These are phyloP conservation scores for Sideroxylon spinosum DNA, from an alignment of 179 eudicot species.

Conservation along the genomic window DNA sequence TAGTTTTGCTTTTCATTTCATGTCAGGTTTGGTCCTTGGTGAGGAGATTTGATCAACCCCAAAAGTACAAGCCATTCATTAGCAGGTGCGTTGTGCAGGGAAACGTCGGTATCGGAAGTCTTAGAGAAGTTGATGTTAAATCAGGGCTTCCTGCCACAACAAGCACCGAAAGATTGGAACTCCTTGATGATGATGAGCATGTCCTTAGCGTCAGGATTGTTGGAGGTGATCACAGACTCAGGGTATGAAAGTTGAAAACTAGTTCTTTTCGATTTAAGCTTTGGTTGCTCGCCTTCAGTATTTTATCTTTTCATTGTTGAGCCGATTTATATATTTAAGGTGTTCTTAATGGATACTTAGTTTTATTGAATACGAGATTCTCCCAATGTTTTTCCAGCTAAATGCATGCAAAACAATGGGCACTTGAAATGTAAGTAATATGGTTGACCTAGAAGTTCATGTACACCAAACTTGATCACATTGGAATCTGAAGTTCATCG, in stretches of 20 bases:
- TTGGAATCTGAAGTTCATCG: background rate
- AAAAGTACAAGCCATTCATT: constrained; percentile 42
- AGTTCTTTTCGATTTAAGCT: background rate
- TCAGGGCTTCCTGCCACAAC: constrained; percentile 49
- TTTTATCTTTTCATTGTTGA: background rate
- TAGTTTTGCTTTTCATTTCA: background rate
- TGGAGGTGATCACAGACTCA: constrained; percentile 45
- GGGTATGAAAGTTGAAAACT: constrained; percentile 22
- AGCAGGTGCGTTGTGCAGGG: constrained; percentile 35
- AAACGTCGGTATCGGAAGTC: constrained; percentile 34
- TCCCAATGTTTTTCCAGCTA: background rate
- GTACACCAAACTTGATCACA: background rate
- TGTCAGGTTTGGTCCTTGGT: constrained; percentile 45
- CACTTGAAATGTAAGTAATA: background rate
- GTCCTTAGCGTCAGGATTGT: constrained; percentile 35
- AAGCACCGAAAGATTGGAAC: constrained; percentile 43
- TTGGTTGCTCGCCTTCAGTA: background rate
- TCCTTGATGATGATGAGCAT: constrained; percentile 38
- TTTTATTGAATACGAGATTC: background rate
- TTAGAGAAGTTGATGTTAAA: constrained; percentile 38
- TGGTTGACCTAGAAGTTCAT: background rate
- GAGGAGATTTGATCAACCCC: constrained; percentile 45
- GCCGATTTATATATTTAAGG: background rate
- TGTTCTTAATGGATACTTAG: background rate
- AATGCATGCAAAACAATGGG: background rate